Conservation (phyloP, 1,139 yeast genomes). For the Hyphopichia buzzinii region DNA sequence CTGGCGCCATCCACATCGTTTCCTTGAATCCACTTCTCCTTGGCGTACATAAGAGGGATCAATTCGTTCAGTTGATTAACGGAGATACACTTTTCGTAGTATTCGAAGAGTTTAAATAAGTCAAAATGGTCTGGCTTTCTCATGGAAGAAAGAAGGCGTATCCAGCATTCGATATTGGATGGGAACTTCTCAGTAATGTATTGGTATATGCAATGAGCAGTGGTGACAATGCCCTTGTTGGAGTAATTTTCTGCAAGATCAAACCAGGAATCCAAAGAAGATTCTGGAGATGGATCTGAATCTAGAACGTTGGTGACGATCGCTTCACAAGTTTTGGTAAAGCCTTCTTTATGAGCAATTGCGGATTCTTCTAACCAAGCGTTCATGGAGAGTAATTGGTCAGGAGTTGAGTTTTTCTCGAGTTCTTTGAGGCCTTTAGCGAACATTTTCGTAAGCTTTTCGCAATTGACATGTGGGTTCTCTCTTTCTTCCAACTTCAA, state of each 20-base stretch:
- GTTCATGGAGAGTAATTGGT: slow-evolving; percentile 23
- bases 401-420: slow-evolving; percentile 14
- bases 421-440: slow-evolving; percentile 51
- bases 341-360: slow-evolving; percentile 36
- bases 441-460: slow-evolving; percentile 44
- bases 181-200: slow-evolving; percentile 50
- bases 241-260: slow-evolving; percentile 39
- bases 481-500: slow-evolving; percentile 67
- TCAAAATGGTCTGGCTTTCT: slow-evolving; percentile 24
- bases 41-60: slow-evolving; percentile 69
- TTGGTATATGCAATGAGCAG: slow-evolving; percentile 49
- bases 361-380: slow-evolving; percentile 47
- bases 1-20: slow-evolving; percentile 54
- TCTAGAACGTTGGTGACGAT: slow-evolving; percentile 26
- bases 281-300: slow-evolving; percentile 11
- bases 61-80: slow-evolving; percentile 48
- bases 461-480: slow-evolving; percentile 25
- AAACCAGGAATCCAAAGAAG: slow-evolving; percentile 22
- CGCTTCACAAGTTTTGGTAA: slow-evolving; percentile 35
- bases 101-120: slow-evolving; percentile 35
- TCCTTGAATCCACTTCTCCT: slow-evolving; percentile 56
- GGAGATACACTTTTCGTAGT: slow-evolving; percentile 51
- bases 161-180: slow-evolving; percentile 54
- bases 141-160: slow-evolving; percentile 46
- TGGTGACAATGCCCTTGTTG: slow-evolving; percentile 23